Percentiles rank a stretch among this genome's conserved stretches.
Evolutionary conservation across 306 rosid genomes (phyloP).

Genomic region (Trifolium pratense): DNA sequence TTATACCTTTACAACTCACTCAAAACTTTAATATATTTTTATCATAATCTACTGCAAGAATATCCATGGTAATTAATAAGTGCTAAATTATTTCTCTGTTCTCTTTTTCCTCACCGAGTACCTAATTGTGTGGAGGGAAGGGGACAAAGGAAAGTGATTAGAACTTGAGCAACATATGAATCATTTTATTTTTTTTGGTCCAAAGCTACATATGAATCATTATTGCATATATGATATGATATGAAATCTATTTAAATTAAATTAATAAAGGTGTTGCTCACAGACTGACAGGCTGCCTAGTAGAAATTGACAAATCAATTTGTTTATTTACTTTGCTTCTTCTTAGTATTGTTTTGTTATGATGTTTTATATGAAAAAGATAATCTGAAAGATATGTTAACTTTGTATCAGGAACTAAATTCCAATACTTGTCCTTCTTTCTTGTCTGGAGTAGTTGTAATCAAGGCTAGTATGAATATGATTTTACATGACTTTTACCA

Average conservation of each 20-base stretch:
- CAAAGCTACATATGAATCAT: no score
- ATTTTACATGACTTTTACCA: not conserved
- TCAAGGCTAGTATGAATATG: conserved; percentile 6
- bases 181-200: no score
- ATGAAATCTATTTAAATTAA: conserved; percentile 30
- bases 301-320: conserved; percentile 23
- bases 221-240: no score
- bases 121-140: conserved; percentile 54
- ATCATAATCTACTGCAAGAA: conserved; percentile 32
- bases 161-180: no score
- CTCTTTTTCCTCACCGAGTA: not conserved
- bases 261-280: conserved; percentile 37
- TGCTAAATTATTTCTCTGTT: conserved; percentile 10
- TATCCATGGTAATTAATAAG: conserved; percentile 10
- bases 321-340: not conserved
- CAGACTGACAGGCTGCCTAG: conserved; percentile 42
- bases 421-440: conserved; percentile 40
- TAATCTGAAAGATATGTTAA: conserved; percentile 24
- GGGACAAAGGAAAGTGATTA: conserved; percentile 50
- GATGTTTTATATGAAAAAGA: conserved; percentile 10
- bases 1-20: conserved; percentile 28
- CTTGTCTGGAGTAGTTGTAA: conserved; percentile 41
- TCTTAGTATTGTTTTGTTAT: not conserved
- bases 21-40: conserved; percentile 12
- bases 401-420: conserved; percentile 38